Base-by-base conservation (phyloP, 169 alveolate genomes). In the Besnoitia besnoiti region DNA sequence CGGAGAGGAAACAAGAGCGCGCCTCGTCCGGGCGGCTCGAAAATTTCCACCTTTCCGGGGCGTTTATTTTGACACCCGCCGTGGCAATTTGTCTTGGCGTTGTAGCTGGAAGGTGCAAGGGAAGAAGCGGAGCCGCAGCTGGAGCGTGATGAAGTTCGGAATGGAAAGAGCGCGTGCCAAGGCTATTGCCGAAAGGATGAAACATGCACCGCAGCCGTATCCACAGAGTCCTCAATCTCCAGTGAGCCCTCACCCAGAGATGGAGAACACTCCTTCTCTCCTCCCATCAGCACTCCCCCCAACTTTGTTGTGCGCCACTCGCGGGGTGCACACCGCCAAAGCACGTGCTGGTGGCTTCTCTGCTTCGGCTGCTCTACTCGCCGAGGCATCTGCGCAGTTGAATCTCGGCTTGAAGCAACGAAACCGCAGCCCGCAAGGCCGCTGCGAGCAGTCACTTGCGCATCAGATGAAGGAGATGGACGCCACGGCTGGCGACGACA, bases 61-160 rank as follows among this genome's bases (percentile, higher is more conserved):
- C 33, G 87, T 77, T 12, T 77, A 77, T 55, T 77, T 77, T 27
- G 87, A 77, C 87, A 77, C 87, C 27, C 49, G 87, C 1, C 49
- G 87, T 4, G 87, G 87, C 4, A 77, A 77, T 77, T 24, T 77
- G 49, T 77, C 87, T 24, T 77, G 87, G 87, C 49, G 87, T 1
- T 77, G 87, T 27, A 77, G 87, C 87, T 77, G 87, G 87, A 77
- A 77, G 40, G 59, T 77, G 2, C 59, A 77, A 51, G 87, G 87
- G 19, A 77, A 44, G 87, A 77, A 77, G 40, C 55, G 87, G 12
- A 77, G 87, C 87, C 49, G 87, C 49, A 77, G 87, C 55, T 77
- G 87, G 87, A 77, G 87, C 47, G 87, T 77, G 0, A 37, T 77
- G 61, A 77, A 77, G 40, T 77, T 77, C 55, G 87, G 87, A 0